Percentiles rank a stretch among this genome's conserved stretches.
Conservation (phyloP, 176 grass and related monocot genomes). For the Oryza meyeriana region DNA sequence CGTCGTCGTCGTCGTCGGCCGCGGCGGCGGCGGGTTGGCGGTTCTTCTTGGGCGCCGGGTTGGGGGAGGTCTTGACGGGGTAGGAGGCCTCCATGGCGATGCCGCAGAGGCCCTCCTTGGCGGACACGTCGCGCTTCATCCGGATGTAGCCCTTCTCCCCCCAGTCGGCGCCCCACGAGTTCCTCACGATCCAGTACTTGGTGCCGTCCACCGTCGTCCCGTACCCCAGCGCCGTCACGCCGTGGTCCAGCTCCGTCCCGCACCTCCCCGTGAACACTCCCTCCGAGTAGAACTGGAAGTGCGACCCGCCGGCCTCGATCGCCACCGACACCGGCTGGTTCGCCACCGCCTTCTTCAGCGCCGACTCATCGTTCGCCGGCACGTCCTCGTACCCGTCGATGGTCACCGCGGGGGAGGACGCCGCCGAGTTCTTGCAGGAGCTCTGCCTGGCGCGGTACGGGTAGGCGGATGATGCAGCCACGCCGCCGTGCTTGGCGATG, state of each 20-base stretch:
- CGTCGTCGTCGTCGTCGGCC: not conserved
- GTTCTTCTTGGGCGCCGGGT: not conserved
- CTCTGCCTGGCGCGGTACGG: conserved; percentile 37
- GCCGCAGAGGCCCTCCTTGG: conserved; percentile 46
- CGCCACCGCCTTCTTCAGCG: conserved; percentile 52
- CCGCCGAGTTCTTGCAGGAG: conserved; percentile 12
- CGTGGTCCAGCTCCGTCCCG: conserved; percentile 50
- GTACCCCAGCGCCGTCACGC: conserved; percentile 52
- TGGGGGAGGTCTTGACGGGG: conserved; percentile 42
- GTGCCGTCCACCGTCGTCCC: conserved; percentile 32
- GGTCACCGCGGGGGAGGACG: not conserved
- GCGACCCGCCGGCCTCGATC: conserved; percentile 50
- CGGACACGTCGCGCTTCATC: conserved; percentile 37
- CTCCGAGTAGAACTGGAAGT: conserved; percentile 63
- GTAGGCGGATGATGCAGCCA: conserved; percentile 34
- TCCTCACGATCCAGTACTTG: conserved; percentile 72
- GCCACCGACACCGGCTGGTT: conserved; percentile 55
- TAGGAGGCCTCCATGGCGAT: conserved; percentile 58
- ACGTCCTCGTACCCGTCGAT: conserved; percentile 58
- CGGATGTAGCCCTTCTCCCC: conserved; percentile 61
- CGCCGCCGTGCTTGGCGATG: conserved; percentile 54
- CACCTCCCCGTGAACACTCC: conserved; percentile 49
- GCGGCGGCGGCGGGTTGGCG: no score
- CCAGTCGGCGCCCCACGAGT: conserved; percentile 56
- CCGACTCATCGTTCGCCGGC: conserved; percentile 43